phyloP scores from a whole-genome alignment of 1,284 basidiomycete genomes.

The Cerioporus squamosus region DNA sequence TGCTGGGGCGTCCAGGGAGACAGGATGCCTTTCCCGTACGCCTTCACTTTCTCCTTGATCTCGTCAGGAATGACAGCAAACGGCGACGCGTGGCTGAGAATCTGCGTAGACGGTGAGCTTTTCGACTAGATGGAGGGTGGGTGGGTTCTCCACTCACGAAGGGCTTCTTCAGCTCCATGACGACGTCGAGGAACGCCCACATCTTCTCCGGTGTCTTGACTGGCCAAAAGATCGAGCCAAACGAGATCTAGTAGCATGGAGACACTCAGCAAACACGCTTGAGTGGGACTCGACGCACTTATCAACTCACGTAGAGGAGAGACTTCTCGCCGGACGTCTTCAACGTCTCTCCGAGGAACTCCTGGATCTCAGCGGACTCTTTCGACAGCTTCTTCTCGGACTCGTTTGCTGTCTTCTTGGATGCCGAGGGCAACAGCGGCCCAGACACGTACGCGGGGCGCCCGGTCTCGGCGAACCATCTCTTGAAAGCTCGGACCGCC shows the following conservation, averaged over 20 bases:
- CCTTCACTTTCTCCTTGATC: slow-evolving; percentile 20
- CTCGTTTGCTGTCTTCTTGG: not conserved
- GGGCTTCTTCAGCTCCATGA: slow-evolving; percentile 23
- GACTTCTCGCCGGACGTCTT: slow-evolving; percentile 24
- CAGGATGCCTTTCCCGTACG: slow-evolving; percentile 23
- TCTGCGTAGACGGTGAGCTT: slow-evolving; percentile 9
- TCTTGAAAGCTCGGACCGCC: slow-evolving; percentile 11
- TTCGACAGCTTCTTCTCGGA: slow-evolving; percentile 21
- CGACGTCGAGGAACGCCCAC: slow-evolving; percentile 26
- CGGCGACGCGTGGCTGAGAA: slow-evolving; percentile 28
- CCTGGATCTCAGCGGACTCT: slow-evolving; percentile 15
- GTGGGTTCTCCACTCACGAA: slow-evolving; percentile 14
- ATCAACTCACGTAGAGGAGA: slow-evolving; percentile 27
- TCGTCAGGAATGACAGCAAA: slow-evolving; percentile 19
- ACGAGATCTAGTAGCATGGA: slow-evolving; percentile 12
- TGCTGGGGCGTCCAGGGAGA: slow-evolving; percentile 31
- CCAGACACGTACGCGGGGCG: slow-evolving; percentile 19
- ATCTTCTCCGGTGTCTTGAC: slow-evolving; percentile 15
- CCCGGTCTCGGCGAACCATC: slow-evolving; percentile 22
- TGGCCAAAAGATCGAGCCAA: slow-evolving; percentile 27
- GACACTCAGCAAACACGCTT: not conserved
- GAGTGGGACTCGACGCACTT: not conserved
- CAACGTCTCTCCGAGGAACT: slow-evolving; percentile 22
- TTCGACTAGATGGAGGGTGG: not conserved
- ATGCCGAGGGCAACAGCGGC: slow-evolving; percentile 18